A percentile compares a stretch with the other conserved stretches of the same genome.
phyloP scores from a whole-genome alignment of 306 rosid species.

The cucumber (Cucumis sativus) region DNA sequence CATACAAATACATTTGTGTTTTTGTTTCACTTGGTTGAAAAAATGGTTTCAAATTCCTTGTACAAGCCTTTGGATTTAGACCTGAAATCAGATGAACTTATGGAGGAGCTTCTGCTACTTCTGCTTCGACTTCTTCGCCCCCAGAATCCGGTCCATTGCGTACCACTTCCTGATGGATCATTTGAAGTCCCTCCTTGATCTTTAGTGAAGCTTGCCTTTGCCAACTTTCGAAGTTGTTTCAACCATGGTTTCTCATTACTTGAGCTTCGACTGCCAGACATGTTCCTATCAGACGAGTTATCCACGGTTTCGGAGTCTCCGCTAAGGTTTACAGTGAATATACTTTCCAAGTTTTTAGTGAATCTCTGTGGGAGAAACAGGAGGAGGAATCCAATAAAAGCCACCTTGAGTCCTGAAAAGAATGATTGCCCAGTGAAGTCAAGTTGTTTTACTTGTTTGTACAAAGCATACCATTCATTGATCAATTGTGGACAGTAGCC shows the following conservation, averaged over 20 bases:
- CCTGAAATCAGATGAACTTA: constrained; percentile 35
- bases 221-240: constrained; percentile 46
- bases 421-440: constrained; percentile 50
- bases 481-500: constrained; percentile 41
- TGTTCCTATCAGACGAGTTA: constrained; percentile 17
- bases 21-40: constrained; percentile 58
- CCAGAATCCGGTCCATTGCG: constrained; percentile 52
- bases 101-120: constrained; percentile 48
- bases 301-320: constrained; percentile 14
- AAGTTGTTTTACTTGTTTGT: constrained; percentile 39
- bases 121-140: constrained; percentile 25
- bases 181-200: constrained; percentile 30
- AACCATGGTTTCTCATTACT: constrained; percentile 57
- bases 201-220: constrained; percentile 58
- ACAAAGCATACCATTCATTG: constrained; percentile 75
- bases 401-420: constrained; percentile 42
- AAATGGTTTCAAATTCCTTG: constrained; percentile 82
- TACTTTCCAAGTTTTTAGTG: constrained; percentile 36
- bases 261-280: constrained; percentile 35
- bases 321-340: constrained; percentile 26
- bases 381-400: constrained; percentile 45
- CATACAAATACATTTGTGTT: neutral
- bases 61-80: constrained; percentile 39
- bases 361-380: constrained; percentile 43
- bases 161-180: constrained; percentile 70